phyloP scores from a whole-genome alignment of 2,329 filamentous ascomycete species.

The Neofusicoccum sp. region DNA sequence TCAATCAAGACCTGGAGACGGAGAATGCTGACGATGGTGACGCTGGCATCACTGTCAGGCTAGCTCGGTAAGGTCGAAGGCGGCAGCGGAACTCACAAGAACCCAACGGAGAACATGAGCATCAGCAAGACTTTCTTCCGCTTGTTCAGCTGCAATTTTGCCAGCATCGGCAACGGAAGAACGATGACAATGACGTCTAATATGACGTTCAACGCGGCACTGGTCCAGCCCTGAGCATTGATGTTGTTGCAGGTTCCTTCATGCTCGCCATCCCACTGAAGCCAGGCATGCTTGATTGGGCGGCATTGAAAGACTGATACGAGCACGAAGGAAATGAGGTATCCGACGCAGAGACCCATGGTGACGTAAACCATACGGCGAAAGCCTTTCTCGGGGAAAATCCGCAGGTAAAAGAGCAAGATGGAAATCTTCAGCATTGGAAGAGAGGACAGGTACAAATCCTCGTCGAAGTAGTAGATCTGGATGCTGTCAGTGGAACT shows the following conservation, averaged over 20 bases:
- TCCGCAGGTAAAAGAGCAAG: conserved; percentile 37
- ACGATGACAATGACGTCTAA: conserved; percentile 32
- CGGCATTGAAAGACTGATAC: conserved; percentile 28
- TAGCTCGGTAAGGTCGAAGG: background rate
- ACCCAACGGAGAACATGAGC: conserved; percentile 40
- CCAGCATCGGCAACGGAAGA: conserved; percentile 36
- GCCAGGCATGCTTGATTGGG: conserved; percentile 28
- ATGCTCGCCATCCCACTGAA: conserved; percentile 31
- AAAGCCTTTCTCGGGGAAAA: conserved; percentile 36
- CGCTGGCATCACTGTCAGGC: conserved; percentile 30
- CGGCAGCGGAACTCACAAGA: conserved; percentile 30
- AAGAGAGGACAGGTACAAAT: conserved; percentile 39
- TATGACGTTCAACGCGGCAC: conserved; percentile 36
- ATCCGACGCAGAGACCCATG: conserved; percentile 31
- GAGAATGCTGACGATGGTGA: conserved; percentile 45
- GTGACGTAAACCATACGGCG: conserved; percentile 28
- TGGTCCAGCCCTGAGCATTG: conserved; percentile 35
- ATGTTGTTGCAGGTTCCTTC: conserved; percentile 37
- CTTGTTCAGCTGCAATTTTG: conserved; percentile 32
- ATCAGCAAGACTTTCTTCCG: conserved; percentile 39
- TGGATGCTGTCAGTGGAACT: background rate
- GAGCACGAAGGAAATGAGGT: conserved; percentile 28
- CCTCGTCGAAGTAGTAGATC: conserved; percentile 32
- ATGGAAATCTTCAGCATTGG: conserved; percentile 39
- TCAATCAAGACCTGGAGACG: conserved; percentile 47